phyloP scores from a whole-genome alignment of 148 eudicot species.

The Diospyros kaki region DNA sequence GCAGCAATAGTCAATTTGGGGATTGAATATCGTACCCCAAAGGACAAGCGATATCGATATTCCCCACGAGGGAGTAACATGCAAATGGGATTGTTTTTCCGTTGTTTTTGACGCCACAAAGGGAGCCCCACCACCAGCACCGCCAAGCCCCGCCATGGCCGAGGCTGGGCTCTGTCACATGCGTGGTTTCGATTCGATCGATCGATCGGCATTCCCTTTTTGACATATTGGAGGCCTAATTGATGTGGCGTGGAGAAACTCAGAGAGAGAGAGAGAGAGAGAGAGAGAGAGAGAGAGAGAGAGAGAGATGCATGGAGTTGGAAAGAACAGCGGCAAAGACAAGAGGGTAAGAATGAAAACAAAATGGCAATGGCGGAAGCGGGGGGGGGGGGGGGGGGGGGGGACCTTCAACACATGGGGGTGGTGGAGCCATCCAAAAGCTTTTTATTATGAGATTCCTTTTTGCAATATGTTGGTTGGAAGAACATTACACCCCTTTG shows the following conservation, averaged over 20 bases:
- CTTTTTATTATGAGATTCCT: background rate
- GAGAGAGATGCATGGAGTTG: background rate
- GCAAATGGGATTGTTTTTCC: conserved; percentile 1
- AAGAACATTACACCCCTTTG: background rate
- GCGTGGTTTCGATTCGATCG: background rate
- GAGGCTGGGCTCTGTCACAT: background rate
- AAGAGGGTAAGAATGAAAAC: background rate
- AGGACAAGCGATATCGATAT: too few relatives aligned
- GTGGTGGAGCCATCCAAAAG: conserved; percentile 10
- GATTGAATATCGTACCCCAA: too few relatives aligned
- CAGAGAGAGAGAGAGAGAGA: background rate
- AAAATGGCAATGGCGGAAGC: background rate
- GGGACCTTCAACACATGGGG: conserved; percentile 17
- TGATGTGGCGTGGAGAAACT: too few relatives aligned
- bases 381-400: background rate
- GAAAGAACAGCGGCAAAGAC: conserved; percentile 3
- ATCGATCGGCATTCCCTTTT: too few relatives aligned
- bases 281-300: background rate
- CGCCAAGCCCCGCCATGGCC: conserved; percentile 2
- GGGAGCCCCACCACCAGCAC: background rate
- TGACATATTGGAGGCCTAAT: too few relatives aligned
- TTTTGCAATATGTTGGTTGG: conserved; percentile 11
- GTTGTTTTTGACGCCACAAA: background rate
- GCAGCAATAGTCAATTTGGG: too few relatives aligned
- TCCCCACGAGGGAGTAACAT: conserved; percentile 17